Base-by-base conservation (phyloP, 2,329 filamentous ascomycete species). In the Botrytis sinoallii region DNA sequence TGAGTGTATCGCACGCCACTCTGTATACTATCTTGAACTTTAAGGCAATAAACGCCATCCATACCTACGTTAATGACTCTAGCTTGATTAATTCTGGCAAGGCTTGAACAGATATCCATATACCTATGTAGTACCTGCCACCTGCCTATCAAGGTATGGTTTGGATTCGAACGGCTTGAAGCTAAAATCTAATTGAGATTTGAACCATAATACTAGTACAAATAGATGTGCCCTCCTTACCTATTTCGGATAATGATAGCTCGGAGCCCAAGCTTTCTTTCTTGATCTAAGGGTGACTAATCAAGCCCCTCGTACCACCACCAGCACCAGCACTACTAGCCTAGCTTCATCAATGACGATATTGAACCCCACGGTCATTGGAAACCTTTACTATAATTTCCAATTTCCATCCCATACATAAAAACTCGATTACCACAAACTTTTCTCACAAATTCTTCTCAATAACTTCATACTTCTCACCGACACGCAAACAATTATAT, bases 271-370 rank as follows among this genome's bases (percentile, higher is more conserved):
- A 55, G 52, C 52, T 55, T 55, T 55, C 25, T 55, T 55, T 57
- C 14, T n/a, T 14, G 38, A 25, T 40, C 38, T 16, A 63, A 12
- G 29, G 61, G 40, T 66, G 44, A 66, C 64, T 66, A 66, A 66
- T 46, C 42, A 20, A 69, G 66, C 5, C 29, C 29, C 46, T 44
- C 64, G 29, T 32, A 32, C 32, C 32, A 32, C 32, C 32, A 32
- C 32, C 32, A 32, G 32, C 32, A 32, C 32, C 32, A 32, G 32
- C 4, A 20, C 44, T 22, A 48, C 25, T 55, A 52, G 52, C 29
- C 25, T 55, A 52, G 52, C 29, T 35, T 65, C 42, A 65, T 65
- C 42, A 65, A 66, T 66, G 64, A 66, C 61, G 38, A 64, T 64
- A 44, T 64, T 4, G 16, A n/a, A 63, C 60, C 35, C 60, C 60